These are phyloP conservation scores for Castanea crenata DNA, from an alignment of 306 rosid species.

Conservation along the genomic window DNA sequence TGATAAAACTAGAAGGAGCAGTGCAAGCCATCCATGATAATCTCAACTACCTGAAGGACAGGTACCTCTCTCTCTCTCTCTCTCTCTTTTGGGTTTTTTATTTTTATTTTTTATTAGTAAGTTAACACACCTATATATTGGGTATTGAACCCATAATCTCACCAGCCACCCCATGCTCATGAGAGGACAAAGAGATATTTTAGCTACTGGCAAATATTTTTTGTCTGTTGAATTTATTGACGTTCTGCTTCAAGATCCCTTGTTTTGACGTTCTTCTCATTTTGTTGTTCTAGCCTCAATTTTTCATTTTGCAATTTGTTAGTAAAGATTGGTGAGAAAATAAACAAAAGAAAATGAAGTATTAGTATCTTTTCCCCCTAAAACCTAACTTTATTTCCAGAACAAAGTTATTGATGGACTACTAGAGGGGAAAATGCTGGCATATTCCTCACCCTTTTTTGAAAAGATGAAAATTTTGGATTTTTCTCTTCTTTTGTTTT, in stretches of 20 bases:
- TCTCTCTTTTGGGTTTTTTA: conserved; percentile 6
- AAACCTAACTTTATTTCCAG: not conserved
- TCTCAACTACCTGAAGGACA: conserved; percentile 40
- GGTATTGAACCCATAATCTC: not conserved
- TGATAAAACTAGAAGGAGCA: conserved; percentile 52
- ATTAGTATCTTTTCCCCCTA: not conserved
- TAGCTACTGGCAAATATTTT: not conserved
- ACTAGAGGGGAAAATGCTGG: not conserved
- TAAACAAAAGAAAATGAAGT: not conserved
- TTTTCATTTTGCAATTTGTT: not conserved
- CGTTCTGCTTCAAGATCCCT: not conserved
- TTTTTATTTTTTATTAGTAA: not conserved
- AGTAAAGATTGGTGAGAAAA: not conserved
- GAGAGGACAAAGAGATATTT: too few species aligned
- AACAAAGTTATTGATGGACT: not conserved
- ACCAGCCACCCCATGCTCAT: not conserved
- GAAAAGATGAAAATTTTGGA: not conserved
- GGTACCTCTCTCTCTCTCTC: conserved; percentile 17
- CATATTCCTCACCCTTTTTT: not conserved
- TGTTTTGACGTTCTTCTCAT: not conserved
- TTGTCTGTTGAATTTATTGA: not conserved
- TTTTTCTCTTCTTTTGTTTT: not conserved
- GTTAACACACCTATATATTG: not conserved
- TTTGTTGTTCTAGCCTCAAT: not conserved
- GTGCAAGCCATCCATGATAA: conserved; percentile 54